These are phyloP conservation scores for Ceratocystis cacaofunesta DNA, from an alignment of 2,329 filamentous ascomycete species.

Conservation along the genomic window DNA sequence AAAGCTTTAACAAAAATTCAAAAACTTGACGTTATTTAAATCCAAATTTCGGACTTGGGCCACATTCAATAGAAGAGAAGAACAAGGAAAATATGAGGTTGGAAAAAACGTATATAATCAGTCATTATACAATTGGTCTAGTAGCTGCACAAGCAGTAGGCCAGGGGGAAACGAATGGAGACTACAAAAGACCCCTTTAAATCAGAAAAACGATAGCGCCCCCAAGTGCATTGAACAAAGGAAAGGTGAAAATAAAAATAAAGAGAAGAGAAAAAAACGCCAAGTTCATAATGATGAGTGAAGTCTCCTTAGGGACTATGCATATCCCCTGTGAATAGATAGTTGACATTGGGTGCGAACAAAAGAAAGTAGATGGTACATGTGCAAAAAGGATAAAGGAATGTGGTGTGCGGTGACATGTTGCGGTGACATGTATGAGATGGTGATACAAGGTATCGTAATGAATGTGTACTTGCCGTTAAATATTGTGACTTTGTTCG, in stretches of 20 bases:
- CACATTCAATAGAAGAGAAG: background rate
- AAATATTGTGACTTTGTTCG: background rate
- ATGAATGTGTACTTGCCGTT: slow-evolving; percentile 3
- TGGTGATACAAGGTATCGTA: background rate
- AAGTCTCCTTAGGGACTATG: background rate
- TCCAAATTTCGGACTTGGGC: background rate
- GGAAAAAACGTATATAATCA: background rate
- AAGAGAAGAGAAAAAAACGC: background rate
- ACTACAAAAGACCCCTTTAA: background rate
- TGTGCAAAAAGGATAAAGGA: background rate
- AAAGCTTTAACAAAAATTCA: background rate
- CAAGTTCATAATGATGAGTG: background rate
- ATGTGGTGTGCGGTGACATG: background rate
- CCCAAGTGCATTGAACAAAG: background rate
- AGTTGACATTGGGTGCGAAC: background rate
- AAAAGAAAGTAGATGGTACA: slow-evolving; percentile 3
- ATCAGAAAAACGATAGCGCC: background rate
- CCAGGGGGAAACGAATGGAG: background rate
- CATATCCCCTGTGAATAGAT: background rate
- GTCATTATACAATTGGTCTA: background rate
- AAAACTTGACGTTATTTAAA: background rate
- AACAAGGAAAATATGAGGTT: background rate
- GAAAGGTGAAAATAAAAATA: background rate
- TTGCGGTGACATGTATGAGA: too few species aligned
- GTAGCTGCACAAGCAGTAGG: background rate